phyloP scores from a whole-genome alignment of 1,139 yeast genomes.

The Candida pseudoviswanathii region DNA sequence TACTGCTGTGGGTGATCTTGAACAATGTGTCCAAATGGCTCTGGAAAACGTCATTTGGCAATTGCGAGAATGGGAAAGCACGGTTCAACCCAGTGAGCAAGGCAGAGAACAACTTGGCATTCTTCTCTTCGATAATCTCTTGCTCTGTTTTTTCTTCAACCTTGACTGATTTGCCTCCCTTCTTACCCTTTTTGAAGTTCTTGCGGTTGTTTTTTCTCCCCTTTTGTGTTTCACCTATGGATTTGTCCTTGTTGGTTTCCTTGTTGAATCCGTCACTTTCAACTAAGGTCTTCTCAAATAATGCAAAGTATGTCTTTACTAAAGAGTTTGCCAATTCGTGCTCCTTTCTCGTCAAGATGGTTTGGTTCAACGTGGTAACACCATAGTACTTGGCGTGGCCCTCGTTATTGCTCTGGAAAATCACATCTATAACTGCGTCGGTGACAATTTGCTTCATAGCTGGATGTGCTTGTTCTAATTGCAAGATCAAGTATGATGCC shows the following conservation, averaged over 20 bases:
- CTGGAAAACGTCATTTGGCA: slow-evolving; percentile 72
- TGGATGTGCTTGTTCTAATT: slow-evolving; percentile 90
- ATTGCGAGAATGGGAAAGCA: slow-evolving; percentile 88
- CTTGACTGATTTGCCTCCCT: slow-evolving; percentile 83
- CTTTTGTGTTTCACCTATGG: slow-evolving; percentile 42
- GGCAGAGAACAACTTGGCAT: slow-evolving; percentile 84
- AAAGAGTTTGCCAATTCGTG: slow-evolving; percentile 77
- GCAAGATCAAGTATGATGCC: slow-evolving; percentile 78
- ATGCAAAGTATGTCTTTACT: slow-evolving; percentile 80
- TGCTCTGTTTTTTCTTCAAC: slow-evolving; percentile 63
- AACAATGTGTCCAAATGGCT: slow-evolving; percentile 82
- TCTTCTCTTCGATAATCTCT: slow-evolving; percentile 81
- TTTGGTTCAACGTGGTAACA: slow-evolving; percentile 85
- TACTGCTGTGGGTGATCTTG: slow-evolving; percentile 89
- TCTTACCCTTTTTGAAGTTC: slow-evolving; percentile 53
- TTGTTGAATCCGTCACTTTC: slow-evolving; percentile 58
- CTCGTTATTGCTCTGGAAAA: slow-evolving; percentile 71
- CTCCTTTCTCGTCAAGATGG: slow-evolving; percentile 79
- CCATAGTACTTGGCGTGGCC: slow-evolving; percentile 90
- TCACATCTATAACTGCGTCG: slow-evolving; percentile 77
- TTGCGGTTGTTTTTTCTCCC: slow-evolving; percentile 59
- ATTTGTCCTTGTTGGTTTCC: slow-evolving; percentile 43
- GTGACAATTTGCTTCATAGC: slow-evolving; percentile 87
- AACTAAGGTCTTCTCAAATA: slow-evolving; percentile 80
- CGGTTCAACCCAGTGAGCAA: slow-evolving; percentile 93